Evolutionary conservation across 257 asterid species (phyloP), one percentile per base, ranked within the genome.

Genomic region (Ligustrum vulgare): DNA sequence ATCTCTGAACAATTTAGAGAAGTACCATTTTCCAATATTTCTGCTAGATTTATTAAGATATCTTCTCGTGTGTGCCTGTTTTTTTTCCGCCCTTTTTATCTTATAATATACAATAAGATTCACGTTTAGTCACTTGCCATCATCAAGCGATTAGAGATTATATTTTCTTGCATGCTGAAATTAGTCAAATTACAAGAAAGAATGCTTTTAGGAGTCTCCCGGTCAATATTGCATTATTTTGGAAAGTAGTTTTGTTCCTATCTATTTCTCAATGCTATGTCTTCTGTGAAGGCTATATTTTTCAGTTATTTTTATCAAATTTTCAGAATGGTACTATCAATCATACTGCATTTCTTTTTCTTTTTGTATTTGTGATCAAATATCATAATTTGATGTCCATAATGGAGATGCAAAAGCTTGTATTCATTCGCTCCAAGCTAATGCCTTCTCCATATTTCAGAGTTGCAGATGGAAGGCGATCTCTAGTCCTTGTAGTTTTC

Each of bases 401-500:
- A 3, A 11, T 41, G 10, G 16, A 75, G 47, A 32, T 16, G 51
- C 51, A 72, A 49, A 63, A 62, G 33, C 34, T 3, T 16, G 10
- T 23, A 23, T 58, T 34, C 58, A 16, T 43, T 32, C 45, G 56
- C 9, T 63, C 72, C 51, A 25, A 39, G 32, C 68, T 73, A 63
- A 77, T 75, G 72, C 67, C 36, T 39, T 71, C 81, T 76, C 74
- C 77, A 65, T 78, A 36, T 83, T 75, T 64, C 89, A 92, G 98
- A 76, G 80, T 85, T 77, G 89, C 86, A 35, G 91, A 87, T 76
- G 99, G 98, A 80, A 90, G 96, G 80, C 98, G 99, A 12, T 86
- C 93, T 63, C 74, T 95, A 78, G 94, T 95, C 86, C 96, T 93
- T 28, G 98, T 95, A 31, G 98, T 95, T 80, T 95, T 95, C 69